Evolutionary conservation across 768 basidiomycete genomes (phyloP), one percentile per base, ranked within the genome.

Genomic region (Wakefieldia striispora): DNA sequence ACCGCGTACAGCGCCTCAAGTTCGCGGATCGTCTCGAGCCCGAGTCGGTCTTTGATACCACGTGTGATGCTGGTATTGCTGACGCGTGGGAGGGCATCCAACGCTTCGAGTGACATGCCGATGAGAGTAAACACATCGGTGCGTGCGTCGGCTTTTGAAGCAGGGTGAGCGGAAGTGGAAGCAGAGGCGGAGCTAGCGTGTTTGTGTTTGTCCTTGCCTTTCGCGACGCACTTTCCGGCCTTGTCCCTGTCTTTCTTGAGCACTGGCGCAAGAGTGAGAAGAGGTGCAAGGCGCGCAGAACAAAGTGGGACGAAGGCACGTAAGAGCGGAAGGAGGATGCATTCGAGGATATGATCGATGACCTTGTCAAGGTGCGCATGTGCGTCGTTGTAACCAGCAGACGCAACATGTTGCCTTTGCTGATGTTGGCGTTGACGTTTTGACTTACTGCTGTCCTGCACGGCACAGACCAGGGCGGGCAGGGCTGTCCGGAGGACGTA

Each of bases 21-120:
- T 19, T 57, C 63, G 3, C 65, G 57, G 43, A 69, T 58, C 19
- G 53, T 20, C 41, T 67, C 67, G 17, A 67, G 57, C n/a, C 58
- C 65, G 20, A 67, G 50, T 27, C 60, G 60, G 26, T 57, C 50
- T 38, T 44, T 59, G 13, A 67, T 45, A 17, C 49, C 50, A 6
- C 34, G 2, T 2, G 44, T 54, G 10, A 62, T 42, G 8, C 11
- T 3, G 27, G 9, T 3, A 23, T 14, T 5, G 6, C n/a, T 14
- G 6, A 2, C 1, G 6, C 33, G 34, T 0, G 53, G 44, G 16
- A 64, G 50, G 3, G 51, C 41, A 10, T 63, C 55, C 11, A 67
- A 29, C 2, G 56, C 60, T 10, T 45, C 39, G 31, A 67, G 45
- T 0, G 60, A 56, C 29, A 47, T 43, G 12, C 53, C 54, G 31